Base-by-base conservation (phyloP, 1,284 basidiomycete species). In the Puccinia triticina region DNA sequence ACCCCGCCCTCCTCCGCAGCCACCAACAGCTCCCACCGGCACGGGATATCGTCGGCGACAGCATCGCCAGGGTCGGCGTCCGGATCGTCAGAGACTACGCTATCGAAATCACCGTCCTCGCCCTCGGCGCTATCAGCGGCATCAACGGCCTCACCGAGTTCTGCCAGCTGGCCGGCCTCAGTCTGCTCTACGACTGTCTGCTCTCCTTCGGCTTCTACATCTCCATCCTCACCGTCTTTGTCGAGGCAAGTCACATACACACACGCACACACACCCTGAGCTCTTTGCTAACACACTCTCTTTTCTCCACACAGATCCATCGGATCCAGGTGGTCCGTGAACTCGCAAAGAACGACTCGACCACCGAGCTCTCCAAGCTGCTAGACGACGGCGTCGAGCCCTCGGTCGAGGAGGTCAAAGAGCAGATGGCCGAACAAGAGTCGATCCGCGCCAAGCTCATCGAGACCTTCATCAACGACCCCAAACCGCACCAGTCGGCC, bases 61-160 rank as follows among this genome's bases (percentile, higher is more conserved):
- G 93, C 0, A 91, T 98, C 80, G 90, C 91, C 82, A 89, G 91
- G 48, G 92, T 92, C 21, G 96, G 95, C 82, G 90, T 92, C 37
- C 90, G 91, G 64, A 95, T 98, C 85, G 91, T 98, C 71, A 90
- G 96, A 34, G 96, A 98, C 87, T 99, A 97, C 85, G 91, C 92
- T 1, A 90, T 98, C 76, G 96, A 99, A 86, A 93, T 99, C 77
- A 92, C 92, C 10, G 95, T 98, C 1, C 90, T 99, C 23, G 88
- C 92, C 50, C 90, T 96, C 34, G 96, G 96, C 32, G 95, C 95
- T 0, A 92, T 93, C 85, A 93, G 92, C 84, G 92, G 92, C 77
- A 94, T 98, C 46, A 92, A 92, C 46, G 97, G 97, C 8, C 89
- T 99, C 75, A 92, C 91, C 84, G 96, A 99, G 88, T 97, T 98